Conservation (phyloP, 2,329 filamentous ascomycete genomes). For the Hypoxylon rubiginosum region DNA sequence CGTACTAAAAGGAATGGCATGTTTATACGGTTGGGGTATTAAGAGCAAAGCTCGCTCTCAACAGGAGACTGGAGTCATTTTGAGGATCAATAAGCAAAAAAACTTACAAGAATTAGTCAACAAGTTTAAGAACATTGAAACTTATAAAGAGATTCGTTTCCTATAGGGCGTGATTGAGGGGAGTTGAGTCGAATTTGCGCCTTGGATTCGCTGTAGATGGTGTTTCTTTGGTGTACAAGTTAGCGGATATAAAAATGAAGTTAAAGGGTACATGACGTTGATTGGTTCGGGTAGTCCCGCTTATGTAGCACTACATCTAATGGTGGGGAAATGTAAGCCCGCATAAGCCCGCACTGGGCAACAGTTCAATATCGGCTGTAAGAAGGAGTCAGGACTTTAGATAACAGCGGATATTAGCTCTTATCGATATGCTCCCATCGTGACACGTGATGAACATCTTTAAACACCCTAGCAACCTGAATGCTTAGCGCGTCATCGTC, state of each 20-base stretch:
- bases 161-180: too few species aligned
- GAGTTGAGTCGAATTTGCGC: neutral
- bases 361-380: neutral
- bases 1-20: constrained; percentile 24
- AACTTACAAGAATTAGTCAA: too few species aligned
- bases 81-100: constrained; percentile 3
- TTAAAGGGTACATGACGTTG: constrained; percentile 7
- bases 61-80: constrained; percentile 5
- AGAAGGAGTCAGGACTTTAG: too few species aligned
- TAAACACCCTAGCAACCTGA: neutral
- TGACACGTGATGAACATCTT: constrained; percentile 28
- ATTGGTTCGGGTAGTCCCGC: constrained; percentile 37
- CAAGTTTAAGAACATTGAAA: too few species aligned
- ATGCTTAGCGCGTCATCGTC: constrained; percentile 21
- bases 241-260: constrained; percentile 23
- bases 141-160: neutral
- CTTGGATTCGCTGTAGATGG: constrained; percentile 5
- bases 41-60: neutral
- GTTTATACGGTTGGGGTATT: neutral
- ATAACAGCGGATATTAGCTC: neutral
- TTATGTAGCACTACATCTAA: neutral
- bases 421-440: neutral
- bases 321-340: constrained; percentile 12
- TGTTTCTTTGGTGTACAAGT: neutral
- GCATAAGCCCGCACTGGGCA: neutral